Evolutionary conservation across 192 early-diverging fungal genomes (phyloP).

Genomic region (Neocallimastix lanati): DNA sequence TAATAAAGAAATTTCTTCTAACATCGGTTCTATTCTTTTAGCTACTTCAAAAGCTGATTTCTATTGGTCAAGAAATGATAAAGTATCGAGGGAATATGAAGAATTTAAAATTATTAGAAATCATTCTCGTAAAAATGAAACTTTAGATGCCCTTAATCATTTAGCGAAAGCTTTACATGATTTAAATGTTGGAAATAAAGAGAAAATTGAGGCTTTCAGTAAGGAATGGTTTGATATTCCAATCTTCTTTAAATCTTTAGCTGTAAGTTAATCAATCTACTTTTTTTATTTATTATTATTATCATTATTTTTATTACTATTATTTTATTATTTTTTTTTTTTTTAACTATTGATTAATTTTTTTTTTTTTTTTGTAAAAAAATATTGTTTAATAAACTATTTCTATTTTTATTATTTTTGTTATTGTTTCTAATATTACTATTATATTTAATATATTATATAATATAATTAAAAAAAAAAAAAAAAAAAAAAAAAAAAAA

Average conservation of each 20-base stretch:
- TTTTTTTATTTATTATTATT: too few relatives aligned
- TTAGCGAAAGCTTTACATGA: neutral
- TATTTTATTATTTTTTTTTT: too few relatives aligned
- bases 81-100: neutral
- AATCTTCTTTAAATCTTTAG: neutral
- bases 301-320: too few relatives aligned
- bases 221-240: neutral
- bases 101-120: neutral
- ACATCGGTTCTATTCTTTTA: neutral
- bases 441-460: too few relatives aligned
- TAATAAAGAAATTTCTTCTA: neutral
- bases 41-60: neutral
- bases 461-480: too few relatives aligned
- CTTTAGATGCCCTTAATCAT: neutral
- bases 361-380: too few relatives aligned
- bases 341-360: too few relatives aligned
- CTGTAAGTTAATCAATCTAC: too few relatives aligned
- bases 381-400: too few relatives aligned
- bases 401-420: too few relatives aligned
- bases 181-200: neutral
- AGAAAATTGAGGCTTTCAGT: neutral
- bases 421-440: too few relatives aligned
- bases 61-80: neutral
- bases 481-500: too few relatives aligned
- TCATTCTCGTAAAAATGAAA: neutral